Percentiles rank a stretch among this genome's conserved stretches.
These are phyloP conservation scores for Wickerhamomyces sp. DNA, from an alignment of 1,139 yeast genomes.

Conservation along the genomic window DNA sequence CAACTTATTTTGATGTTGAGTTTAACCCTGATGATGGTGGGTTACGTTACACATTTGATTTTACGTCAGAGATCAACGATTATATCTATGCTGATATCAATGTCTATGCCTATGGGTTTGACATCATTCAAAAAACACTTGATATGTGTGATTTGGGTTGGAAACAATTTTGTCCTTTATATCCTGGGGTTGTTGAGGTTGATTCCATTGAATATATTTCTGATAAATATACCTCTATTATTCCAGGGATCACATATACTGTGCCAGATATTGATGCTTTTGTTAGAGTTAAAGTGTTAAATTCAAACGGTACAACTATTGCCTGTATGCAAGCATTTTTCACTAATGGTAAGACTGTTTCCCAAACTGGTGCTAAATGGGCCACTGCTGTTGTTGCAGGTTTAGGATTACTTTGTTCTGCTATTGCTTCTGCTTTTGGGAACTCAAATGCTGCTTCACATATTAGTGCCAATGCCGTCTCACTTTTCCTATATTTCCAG, in stretches of 20 bases:
- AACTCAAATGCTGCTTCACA: constrained; percentile 78
- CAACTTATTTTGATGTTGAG: constrained; percentile 59
- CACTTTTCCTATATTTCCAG: constrained; percentile 72
- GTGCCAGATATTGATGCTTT: constrained; percentile 81
- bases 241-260: constrained; percentile 68
- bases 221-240: constrained; percentile 37
- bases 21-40: constrained; percentile 64
- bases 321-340: constrained; percentile 71
- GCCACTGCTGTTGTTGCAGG: constrained; percentile 81
- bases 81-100: constrained; percentile 54
- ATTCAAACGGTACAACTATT: constrained; percentile 37
- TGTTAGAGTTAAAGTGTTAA: constrained; percentile 44
- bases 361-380: constrained; percentile 78
- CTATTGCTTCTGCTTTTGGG: constrained; percentile 65
- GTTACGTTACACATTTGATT: constrained; percentile 53
- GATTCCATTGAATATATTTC: constrained; percentile 59
- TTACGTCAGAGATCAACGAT: constrained; percentile 55
- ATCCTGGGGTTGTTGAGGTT: constrained; percentile 64
- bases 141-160: constrained; percentile 59
- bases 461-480: constrained; percentile 69
- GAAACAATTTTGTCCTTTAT: constrained; percentile 78
- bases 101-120: constrained; percentile 74
- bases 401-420: constrained; percentile 65
- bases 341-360: constrained; percentile 68
- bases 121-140: constrained; percentile 46